phyloP scores from a whole-genome alignment of 306 rosid species.

The Prunus salicina region DNA sequence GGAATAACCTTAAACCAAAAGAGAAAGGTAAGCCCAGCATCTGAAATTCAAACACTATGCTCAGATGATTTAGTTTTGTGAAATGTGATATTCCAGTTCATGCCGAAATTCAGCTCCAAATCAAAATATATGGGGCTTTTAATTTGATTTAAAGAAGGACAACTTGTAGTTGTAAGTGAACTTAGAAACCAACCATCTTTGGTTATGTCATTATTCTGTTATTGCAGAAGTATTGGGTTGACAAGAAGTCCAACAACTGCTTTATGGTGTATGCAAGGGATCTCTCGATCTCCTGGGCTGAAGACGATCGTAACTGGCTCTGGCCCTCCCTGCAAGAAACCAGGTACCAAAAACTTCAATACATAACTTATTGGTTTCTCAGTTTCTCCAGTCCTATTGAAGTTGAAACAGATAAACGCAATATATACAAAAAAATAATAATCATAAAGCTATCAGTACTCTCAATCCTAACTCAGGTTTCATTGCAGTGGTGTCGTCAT shows the following conservation, averaged over 20 bases:
- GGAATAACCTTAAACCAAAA: constrained; percentile 33
- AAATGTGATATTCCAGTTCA: neutral
- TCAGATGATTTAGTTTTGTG: too few relatives aligned
- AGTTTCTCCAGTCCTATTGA: too few relatives aligned
- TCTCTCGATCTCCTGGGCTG: constrained; percentile 58
- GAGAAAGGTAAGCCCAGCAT: constrained; percentile 23
- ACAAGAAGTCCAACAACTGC: constrained; percentile 47
- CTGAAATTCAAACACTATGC: neutral
- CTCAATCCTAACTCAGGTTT: neutral
- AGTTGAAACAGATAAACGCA: neutral
- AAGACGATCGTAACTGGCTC: constrained; percentile 45
- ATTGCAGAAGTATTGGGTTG: constrained; percentile 44
- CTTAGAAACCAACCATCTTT: neutral
- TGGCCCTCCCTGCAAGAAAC: constrained; percentile 46
- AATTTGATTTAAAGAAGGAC: too few relatives aligned
- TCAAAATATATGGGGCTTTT: neutral
- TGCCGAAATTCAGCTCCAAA: neutral
- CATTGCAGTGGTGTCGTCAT: constrained; percentile 41
- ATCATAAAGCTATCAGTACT: neutral
- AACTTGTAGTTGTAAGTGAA: too few relatives aligned
- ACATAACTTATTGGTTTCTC: neutral
- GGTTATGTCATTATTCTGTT: neutral
- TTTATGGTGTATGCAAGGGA: constrained; percentile 69
- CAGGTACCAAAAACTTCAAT: constrained; percentile 31
- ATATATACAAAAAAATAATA: too few relatives aligned